These are phyloP conservation scores for Pseudodiploospora longispora DNA, from an alignment of 2,329 filamentous ascomycete genomes.

Conservation along the genomic window DNA sequence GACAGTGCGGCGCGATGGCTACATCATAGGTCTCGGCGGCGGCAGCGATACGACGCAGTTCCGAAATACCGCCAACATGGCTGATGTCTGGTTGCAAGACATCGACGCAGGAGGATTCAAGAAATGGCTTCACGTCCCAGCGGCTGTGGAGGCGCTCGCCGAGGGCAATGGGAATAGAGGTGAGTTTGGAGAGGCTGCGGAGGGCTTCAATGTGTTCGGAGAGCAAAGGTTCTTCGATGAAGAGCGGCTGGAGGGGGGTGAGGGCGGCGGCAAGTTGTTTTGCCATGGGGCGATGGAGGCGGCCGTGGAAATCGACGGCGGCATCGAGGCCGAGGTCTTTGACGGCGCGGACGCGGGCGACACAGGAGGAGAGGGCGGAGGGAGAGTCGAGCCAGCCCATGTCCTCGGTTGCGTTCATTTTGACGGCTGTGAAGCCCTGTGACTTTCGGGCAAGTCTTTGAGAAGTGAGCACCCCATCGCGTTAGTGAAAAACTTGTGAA, in stretches of 20 bases:
- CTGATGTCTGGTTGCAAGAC: slow-evolving; percentile 66
- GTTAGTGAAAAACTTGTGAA: too few relatives aligned
- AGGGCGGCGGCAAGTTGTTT: slow-evolving; percentile 63
- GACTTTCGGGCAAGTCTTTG: slow-evolving; percentile 45
- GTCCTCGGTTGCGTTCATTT: slow-evolving; percentile 76
- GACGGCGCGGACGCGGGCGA: slow-evolving; percentile 61
- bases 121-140: slow-evolving; percentile 66
- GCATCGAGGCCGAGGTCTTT: slow-evolving; percentile 63
- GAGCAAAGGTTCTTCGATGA: slow-evolving; percentile 67
- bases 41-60: slow-evolving; percentile 58
- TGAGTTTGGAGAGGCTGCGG: slow-evolving; percentile 29
- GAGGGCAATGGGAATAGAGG: slow-evolving; percentile 58
- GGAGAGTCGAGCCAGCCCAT: slow-evolving; percentile 71
- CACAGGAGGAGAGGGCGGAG: slow-evolving; percentile 49
- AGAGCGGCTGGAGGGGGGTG: slow-evolving; percentile 62
- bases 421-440: slow-evolving; percentile 59
- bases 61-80: slow-evolving; percentile 66
- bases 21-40: slow-evolving; percentile 70
- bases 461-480: background rate
- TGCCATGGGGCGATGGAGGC: slow-evolving; percentile 72
- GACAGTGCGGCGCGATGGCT: slow-evolving; percentile 65
- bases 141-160: slow-evolving; percentile 64
- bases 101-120: slow-evolving; percentile 60
- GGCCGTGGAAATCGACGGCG: slow-evolving; percentile 71
- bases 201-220: slow-evolving; percentile 60